phyloP scores from a whole-genome alignment of 2,329 filamentous ascomycete species.

The Didymella exigua region DNA sequence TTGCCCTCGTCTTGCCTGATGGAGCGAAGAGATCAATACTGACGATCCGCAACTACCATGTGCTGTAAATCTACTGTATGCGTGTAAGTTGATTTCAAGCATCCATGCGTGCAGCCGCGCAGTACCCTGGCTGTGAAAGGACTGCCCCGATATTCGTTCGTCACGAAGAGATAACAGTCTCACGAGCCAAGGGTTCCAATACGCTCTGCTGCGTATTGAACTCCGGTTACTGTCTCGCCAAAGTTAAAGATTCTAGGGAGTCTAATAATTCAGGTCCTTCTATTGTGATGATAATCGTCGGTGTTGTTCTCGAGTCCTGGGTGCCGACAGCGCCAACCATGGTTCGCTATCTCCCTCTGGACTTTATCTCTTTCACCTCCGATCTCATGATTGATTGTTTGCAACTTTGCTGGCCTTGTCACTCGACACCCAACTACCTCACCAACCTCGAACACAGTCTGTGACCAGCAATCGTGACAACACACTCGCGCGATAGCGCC shows the following conservation, averaged over 20 bases:
- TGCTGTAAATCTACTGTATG: no score
- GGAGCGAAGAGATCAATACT: no score
- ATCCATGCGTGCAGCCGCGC: not conserved
- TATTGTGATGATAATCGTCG: not conserved
- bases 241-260: not conserved
- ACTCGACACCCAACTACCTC: not conserved
- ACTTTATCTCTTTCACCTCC: slow-evolving; percentile 6
- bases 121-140: not conserved
- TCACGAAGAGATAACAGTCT: not conserved
- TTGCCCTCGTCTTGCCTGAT: no score
- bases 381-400: not conserved
- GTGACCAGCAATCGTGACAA: not conserved
- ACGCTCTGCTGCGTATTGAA: not conserved
- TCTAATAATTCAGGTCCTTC: not conserved
- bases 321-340: not conserved
- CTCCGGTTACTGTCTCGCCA: not conserved
- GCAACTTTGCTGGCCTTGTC: not conserved
- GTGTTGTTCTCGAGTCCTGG: not conserved
- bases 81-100: no score
- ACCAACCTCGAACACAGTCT: not conserved
- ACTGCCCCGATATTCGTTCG: not conserved
- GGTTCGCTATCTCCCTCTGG: not conserved
- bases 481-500: not conserved
- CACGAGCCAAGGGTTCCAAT: not conserved
- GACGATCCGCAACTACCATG: no score